Percentiles rank a stretch among this genome's conserved stretches.
Evolutionary conservation across 352 stramenopile genomes (phyloP).

Genomic region (Pythium pectinolyticum): DNA sequence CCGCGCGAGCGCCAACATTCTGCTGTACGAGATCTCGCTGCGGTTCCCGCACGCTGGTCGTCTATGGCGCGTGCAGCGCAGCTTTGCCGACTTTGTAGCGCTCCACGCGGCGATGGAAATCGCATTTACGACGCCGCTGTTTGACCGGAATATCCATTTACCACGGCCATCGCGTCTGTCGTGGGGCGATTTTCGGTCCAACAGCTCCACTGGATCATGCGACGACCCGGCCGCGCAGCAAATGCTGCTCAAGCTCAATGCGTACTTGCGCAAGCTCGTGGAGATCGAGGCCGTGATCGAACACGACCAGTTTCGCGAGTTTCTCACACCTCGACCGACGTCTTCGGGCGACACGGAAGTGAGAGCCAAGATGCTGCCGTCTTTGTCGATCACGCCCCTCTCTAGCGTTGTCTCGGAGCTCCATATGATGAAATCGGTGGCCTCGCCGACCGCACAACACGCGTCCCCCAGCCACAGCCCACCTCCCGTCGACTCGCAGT

Average conservation of each 20-base stretch:
- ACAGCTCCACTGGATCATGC: background rate
- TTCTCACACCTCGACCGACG: slow-evolving; percentile 45
- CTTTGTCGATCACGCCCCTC: slow-evolving; percentile 9
- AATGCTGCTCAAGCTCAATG: slow-evolving; percentile 51
- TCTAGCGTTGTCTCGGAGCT: slow-evolving; percentile 16
- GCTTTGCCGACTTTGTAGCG: slow-evolving; percentile 48
- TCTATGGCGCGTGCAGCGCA: slow-evolving; percentile 52
- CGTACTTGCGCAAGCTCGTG: slow-evolving; percentile 61
- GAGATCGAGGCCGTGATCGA: slow-evolving; percentile 53
- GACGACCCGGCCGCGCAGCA: slow-evolving; percentile 35
- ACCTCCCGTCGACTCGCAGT: slow-evolving; percentile 34
- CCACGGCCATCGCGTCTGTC: slow-evolving; percentile 41
- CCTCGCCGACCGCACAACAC: slow-evolving; percentile 5
- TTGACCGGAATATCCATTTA: slow-evolving; percentile 42
- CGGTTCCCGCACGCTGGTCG: slow-evolving; percentile 42
- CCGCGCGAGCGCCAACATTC: slow-evolving; percentile 12
- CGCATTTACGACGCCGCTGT: slow-evolving; percentile 28
- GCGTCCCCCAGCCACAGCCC: background rate
- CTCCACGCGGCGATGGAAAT: slow-evolving; percentile 41
- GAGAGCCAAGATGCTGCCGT: slow-evolving; percentile 14
- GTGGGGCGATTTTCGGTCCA: slow-evolving; percentile 35
- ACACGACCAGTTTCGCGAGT: slow-evolving; percentile 41
- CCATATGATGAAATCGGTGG: slow-evolving; percentile 17
- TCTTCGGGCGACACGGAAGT: slow-evolving; percentile 28
- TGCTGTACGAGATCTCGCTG: slow-evolving; percentile 61